Conservation (phyloP, 169 alveolate species). For the Cryptosporidium sp. region DNA sequence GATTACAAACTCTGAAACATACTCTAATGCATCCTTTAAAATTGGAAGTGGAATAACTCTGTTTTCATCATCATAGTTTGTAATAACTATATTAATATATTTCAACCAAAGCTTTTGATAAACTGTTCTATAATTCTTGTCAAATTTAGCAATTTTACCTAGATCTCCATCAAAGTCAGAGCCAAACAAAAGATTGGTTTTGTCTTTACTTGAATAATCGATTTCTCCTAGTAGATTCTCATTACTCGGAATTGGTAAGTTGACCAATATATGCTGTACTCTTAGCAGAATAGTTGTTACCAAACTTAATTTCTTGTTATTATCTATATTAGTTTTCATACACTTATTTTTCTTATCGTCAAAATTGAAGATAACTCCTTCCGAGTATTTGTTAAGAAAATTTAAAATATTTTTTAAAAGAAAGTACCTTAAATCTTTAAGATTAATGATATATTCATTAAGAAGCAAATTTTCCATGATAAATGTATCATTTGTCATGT, state of each 20-base stretch:
- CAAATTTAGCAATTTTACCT: constrained; percentile 5
- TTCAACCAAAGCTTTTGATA: constrained; percentile 56
- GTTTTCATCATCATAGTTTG: not conserved
- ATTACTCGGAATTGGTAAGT: constrained; percentile 22
- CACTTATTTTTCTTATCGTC: not conserved
- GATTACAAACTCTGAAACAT: constrained; percentile 34
- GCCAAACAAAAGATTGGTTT: not conserved
- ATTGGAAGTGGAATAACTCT: constrained; percentile 13
- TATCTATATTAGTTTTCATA: not conserved
- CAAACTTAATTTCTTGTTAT: not conserved
- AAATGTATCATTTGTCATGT: constrained; percentile 18
- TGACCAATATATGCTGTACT: constrained; percentile 13
- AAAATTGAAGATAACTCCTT: not conserved
- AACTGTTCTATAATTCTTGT: constrained; percentile 14
- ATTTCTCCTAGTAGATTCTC: not conserved
- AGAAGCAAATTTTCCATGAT: constrained; percentile 48
- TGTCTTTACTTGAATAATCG: not conserved
- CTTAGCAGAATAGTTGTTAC: constrained; percentile 14
- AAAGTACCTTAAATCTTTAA: constrained; percentile 46
- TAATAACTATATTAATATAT: constrained; percentile 2
- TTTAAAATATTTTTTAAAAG: constrained; percentile 23
- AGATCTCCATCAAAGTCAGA: not conserved
- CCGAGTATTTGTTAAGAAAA: not conserved
- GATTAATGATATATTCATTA: constrained; percentile 15
- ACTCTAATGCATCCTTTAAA: constrained; percentile 32